Evolutionary conservation across 805 yeast species (phyloP).

Genomic region (Metschnikowia vanudenii): DNA sequence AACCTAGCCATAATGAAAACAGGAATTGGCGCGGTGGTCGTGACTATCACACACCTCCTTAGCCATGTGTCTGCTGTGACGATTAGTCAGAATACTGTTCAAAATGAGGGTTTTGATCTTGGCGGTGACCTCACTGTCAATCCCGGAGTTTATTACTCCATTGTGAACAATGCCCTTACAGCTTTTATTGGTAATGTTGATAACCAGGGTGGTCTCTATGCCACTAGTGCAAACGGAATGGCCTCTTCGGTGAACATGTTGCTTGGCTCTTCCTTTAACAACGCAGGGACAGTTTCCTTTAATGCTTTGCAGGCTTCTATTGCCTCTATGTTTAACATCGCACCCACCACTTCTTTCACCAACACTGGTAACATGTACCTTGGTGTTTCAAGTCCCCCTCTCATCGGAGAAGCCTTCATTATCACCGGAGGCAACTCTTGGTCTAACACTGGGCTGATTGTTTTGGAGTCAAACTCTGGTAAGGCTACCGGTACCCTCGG

Average conservation of each 20-base stretch:
- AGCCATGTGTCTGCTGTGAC: no score
- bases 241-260: slow-evolving; percentile 20
- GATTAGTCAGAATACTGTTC: no score
- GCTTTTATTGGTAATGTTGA: slow-evolving; percentile 24
- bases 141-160: slow-evolving; percentile 28
- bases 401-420: slow-evolving; percentile 4
- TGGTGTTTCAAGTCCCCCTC: slow-evolving; percentile 20
- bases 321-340: slow-evolving; percentile 22
- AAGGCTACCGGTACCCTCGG: neutral
- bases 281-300: slow-evolving; percentile 25
- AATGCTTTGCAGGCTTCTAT: slow-evolving; percentile 20
- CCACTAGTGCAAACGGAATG: slow-evolving; percentile 18
- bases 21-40: no score
- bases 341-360: slow-evolving; percentile 16
- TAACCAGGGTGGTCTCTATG: slow-evolving; percentile 25
- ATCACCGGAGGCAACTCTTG: slow-evolving; percentile 4
- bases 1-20: no score
- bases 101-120: no score
- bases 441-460: slow-evolving; percentile 13
- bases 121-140: slow-evolving; percentile 12
- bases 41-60: no score
- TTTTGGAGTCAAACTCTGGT: slow-evolving; percentile 1
- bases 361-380: slow-evolving; percentile 27
- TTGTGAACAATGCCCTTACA: no score
- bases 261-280: slow-evolving; percentile 11